Percentiles rank a stretch among this genome's conserved stretches.
Evolutionary conservation across 2,329 filamentous ascomycete species (phyloP).

Genomic region (Neofusicoccum sp.): DNA sequence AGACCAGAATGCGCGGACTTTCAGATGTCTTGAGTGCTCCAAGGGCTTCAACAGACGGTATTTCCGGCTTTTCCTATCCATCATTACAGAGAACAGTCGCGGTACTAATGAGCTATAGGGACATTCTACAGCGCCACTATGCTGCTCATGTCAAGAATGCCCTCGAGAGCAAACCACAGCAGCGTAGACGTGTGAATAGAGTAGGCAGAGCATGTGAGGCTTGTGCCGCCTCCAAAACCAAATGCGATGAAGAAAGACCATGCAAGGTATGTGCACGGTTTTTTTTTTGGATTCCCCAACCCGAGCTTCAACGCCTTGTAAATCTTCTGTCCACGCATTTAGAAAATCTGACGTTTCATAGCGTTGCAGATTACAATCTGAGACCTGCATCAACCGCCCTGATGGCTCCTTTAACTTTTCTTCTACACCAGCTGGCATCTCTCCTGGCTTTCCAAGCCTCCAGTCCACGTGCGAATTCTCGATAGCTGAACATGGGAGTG

Average conservation of each 20-base stretch:
- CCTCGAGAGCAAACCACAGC: slow-evolving; percentile 22
- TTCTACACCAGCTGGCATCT: slow-evolving; percentile 25
- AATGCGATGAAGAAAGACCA: slow-evolving; percentile 31
- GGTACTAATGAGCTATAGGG: slow-evolving; percentile 18
- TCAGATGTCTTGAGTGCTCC: slow-evolving; percentile 30
- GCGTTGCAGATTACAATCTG: slow-evolving; percentile 20
- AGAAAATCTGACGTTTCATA: too few species aligned
- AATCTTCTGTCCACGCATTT: too few species aligned
- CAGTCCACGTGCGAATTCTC: neutral
- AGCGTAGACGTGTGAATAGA: slow-evolving; percentile 24
- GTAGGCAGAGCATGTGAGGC: slow-evolving; percentile 32
- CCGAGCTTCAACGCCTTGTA: slow-evolving; percentile 21
- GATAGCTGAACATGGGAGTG: neutral
- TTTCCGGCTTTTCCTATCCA: neutral
- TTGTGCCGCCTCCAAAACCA: slow-evolving; percentile 32
- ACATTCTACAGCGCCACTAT: slow-evolving; percentile 31
- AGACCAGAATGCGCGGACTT: slow-evolving; percentile 29
- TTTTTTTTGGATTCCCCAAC: neutral
- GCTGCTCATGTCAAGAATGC: slow-evolving; percentile 28
- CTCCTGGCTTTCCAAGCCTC: slow-evolving; percentile 17
- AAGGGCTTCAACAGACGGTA: slow-evolving; percentile 29
- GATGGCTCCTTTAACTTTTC: slow-evolving; percentile 21
- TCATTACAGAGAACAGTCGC: neutral
- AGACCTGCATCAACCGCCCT: slow-evolving; percentile 13
- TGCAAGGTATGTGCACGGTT: slow-evolving; percentile 26